These are phyloP conservation scores for Petasospora rhodanensis DNA, from an alignment of 1,139 yeast species.

Conservation along the genomic window DNA sequence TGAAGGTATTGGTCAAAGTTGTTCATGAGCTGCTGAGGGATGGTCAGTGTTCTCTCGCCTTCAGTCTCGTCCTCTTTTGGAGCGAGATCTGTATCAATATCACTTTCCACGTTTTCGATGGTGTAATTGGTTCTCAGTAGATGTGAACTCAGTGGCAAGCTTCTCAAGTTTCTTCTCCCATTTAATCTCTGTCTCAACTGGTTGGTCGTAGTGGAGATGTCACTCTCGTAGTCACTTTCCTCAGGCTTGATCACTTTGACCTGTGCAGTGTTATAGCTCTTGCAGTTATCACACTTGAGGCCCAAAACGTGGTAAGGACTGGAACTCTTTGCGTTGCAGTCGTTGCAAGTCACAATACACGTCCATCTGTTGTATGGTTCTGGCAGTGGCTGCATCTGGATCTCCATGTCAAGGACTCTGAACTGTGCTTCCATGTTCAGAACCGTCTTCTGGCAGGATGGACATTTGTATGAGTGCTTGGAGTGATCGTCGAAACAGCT, in stretches of 20 bases:
- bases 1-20: slow-evolving; percentile 25
- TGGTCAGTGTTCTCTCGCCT: slow-evolving; percentile 17
- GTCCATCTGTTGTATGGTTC: slow-evolving; percentile 74
- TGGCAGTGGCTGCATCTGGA: slow-evolving; percentile 71
- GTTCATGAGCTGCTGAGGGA: slow-evolving; percentile 25
- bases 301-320: slow-evolving; percentile 82
- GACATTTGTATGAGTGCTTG: slow-evolving; percentile 82
- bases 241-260: slow-evolving; percentile 50
- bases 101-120: slow-evolving; percentile 18
- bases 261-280: slow-evolving; percentile 81
- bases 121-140: slow-evolving; percentile 23
- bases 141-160: slow-evolving; percentile 20
- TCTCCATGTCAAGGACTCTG: slow-evolving; percentile 79
- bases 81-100: slow-evolving; percentile 2
- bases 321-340: slow-evolving; percentile 79
- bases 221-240: slow-evolving; percentile 35
- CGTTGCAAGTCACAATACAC: slow-evolving; percentile 78
- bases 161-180: slow-evolving; percentile 16
- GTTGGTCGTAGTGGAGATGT: slow-evolving; percentile 21
- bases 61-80: background rate
- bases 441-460: slow-evolving; percentile 80
- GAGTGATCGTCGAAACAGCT: slow-evolving; percentile 75
- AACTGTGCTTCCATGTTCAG: slow-evolving; percentile 87
- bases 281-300: slow-evolving; percentile 79
- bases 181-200: slow-evolving; percentile 11